A percentile compares a stretch with the other conserved stretches of the same genome.
phyloP scores from a whole-genome alignment of 148 eudicot genomes.

The Heliosperma pusillum region DNA sequence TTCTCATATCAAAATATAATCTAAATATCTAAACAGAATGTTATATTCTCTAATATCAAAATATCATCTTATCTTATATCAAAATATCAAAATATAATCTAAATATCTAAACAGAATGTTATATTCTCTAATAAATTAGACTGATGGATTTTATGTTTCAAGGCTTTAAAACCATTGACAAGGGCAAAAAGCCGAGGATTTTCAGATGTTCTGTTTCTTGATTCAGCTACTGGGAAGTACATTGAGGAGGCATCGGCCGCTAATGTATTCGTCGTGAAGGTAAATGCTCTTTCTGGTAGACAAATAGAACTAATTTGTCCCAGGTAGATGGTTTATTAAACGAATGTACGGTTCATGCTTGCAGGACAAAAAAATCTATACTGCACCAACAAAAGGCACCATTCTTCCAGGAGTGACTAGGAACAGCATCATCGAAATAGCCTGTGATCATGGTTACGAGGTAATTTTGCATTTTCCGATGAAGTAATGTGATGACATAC shows the following conservation, averaged over 20 bases:
- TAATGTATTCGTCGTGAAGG: constrained; percentile 79
- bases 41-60: no score
- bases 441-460: constrained; percentile 69
- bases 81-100: no score
- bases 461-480: constrained; percentile 27
- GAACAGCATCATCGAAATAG: constrained; percentile 71
- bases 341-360: background rate
- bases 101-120: no score
- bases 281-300: constrained; percentile 22
- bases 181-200: constrained; percentile 68
- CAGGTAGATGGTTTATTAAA: background rate
- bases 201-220: constrained; percentile 86
- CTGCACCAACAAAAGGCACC: constrained; percentile 62
- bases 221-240: constrained; percentile 54
- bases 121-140: no score
- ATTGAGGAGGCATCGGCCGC: constrained; percentile 78
- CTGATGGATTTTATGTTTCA: background rate
- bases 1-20: no score
- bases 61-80: no score
- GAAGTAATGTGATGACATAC: background rate
- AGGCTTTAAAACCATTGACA: constrained; percentile 57
- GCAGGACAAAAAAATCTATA: constrained; percentile 57
- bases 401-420: constrained; percentile 83
- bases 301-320: no score
- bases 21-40: no score